Conservation (phyloP, 345 rosid genomes). For the Isatis tinctoria region DNA sequence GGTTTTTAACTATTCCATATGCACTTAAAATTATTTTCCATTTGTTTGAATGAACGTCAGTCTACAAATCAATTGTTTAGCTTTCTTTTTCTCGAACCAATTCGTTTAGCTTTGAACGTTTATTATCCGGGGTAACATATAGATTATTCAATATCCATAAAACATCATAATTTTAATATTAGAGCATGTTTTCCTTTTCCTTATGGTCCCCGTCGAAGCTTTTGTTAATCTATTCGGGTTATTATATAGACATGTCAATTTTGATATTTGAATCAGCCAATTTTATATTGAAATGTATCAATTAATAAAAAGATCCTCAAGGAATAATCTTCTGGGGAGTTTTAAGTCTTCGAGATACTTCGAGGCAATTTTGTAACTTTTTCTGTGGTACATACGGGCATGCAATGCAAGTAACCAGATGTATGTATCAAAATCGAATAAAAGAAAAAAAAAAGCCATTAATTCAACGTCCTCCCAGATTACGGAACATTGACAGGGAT, state of each 20-base stretch:
- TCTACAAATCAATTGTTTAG: too few relatives aligned
- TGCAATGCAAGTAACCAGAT: not conserved
- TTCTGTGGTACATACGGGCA: not conserved
- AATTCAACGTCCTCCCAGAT: not conserved
- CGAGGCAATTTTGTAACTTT: not conserved
- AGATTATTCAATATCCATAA: too few relatives aligned
- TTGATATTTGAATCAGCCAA: conserved; percentile 1
- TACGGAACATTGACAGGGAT: conserved; percentile 24
- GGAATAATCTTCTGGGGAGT: not conserved
- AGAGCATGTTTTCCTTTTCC: too few relatives aligned
- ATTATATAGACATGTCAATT: not conserved
- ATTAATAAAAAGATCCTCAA: not conserved
- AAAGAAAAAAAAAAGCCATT: not conserved
- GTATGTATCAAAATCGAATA: not conserved
- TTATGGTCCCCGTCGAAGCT: not conserved
- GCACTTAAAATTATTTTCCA: too few relatives aligned
- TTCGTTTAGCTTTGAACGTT: too few relatives aligned
- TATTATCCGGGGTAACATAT: too few relatives aligned
- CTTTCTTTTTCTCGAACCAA: too few relatives aligned
- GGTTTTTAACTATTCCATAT: too few relatives aligned
- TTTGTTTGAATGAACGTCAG: too few relatives aligned
- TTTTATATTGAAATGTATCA: not conserved
- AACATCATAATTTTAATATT: too few relatives aligned
- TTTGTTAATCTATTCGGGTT: not conserved
- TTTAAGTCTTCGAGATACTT: not conserved